Evolutionary conservation across 305 asterid species (phyloP).

Genomic region (Solanum aculeatissimum): DNA sequence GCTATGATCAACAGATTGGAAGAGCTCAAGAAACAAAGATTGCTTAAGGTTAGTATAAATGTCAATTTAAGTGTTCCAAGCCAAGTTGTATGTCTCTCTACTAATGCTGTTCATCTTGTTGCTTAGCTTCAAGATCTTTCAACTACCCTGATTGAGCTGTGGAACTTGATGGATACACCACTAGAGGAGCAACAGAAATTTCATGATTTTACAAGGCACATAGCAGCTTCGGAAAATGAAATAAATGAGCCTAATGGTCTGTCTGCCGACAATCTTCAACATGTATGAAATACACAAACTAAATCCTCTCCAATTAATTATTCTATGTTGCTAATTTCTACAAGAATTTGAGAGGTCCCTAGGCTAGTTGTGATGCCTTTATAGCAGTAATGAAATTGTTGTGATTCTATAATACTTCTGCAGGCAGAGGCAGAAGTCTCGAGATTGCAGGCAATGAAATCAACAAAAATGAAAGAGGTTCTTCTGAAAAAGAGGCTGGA

Average conservation of each 20-base stretch:
- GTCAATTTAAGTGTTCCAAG: not conserved
- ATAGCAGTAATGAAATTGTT: not conserved
- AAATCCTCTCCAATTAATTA: not conserved
- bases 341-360: not conserved
- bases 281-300: conserved; percentile 20
- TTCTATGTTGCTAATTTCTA: not conserved
- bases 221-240: conserved; percentile 73
- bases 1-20: conserved; percentile 29
- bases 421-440: conserved; percentile 77
- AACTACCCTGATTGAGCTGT: conserved; percentile 69
- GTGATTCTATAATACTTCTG: not conserved
- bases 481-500: conserved; percentile 48
- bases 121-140: conserved; percentile 80
- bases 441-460: conserved; percentile 64
- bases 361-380: not conserved
- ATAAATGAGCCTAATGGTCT: conserved; percentile 54
- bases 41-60: conserved; percentile 47
- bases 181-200: conserved; percentile 59
- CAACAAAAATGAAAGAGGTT: conserved; percentile 72
- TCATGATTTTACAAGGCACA: conserved; percentile 44
- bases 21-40: conserved; percentile 56
- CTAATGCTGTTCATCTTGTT: not conserved
- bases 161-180: conserved; percentile 90
- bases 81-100: conserved; percentile 2
- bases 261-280: conserved; percentile 43